Conservation (phyloP, 2,329 filamentous ascomycete genomes). For the Penicillium sp. region DNA sequence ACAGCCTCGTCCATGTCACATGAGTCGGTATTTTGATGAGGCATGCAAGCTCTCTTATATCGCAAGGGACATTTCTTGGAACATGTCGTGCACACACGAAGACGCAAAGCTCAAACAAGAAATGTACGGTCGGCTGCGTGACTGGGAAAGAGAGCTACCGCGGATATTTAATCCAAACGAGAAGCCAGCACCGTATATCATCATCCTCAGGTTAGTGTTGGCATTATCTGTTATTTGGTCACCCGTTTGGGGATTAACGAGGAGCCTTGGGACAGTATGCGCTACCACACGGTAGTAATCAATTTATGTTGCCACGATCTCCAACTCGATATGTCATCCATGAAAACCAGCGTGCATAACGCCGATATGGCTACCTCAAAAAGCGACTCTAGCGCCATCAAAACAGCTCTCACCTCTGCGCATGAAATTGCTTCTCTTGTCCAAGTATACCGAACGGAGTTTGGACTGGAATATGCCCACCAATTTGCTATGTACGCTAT, state of each 20-base stretch:
- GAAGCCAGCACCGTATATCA: background rate
- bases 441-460: background rate
- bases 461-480: background rate
- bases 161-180: background rate
- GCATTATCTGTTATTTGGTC: background rate
- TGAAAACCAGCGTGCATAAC: too few relatives aligned
- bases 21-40: background rate
- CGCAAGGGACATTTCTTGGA: background rate
- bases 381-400: background rate
- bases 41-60: background rate
- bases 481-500: background rate
- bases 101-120: background rate
- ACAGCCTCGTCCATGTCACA: background rate
- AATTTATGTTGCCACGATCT: background rate
- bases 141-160: background rate
- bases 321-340: background rate
- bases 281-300: background rate
- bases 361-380: background rate
- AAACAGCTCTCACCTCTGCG: background rate
- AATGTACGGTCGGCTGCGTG: background rate
- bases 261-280: background rate
- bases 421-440: background rate
- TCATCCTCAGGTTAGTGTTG: background rate
- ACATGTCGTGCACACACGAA: background rate
- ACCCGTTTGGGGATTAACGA: background rate